phyloP scores from a whole-genome alignment of 1,284 basidiomycete species.

The Gymnopus androsaceus region DNA sequence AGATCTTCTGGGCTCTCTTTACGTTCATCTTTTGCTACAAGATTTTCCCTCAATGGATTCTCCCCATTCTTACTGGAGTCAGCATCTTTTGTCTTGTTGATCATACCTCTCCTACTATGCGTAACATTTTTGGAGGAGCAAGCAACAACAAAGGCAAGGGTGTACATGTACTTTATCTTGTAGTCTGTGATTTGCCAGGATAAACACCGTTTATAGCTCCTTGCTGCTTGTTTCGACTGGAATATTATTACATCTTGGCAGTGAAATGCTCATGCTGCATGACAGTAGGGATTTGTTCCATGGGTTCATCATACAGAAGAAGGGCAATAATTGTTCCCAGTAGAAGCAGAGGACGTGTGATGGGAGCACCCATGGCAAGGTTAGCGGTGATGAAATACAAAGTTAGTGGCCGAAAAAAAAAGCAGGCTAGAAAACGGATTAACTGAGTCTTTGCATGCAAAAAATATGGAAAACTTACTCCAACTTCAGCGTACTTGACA shows the following conservation, averaged over 20 bases:
- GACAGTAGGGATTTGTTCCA: too few species aligned
- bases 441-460: too few species aligned
- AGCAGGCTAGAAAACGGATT: too few species aligned
- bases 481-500: too few species aligned
- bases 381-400: too few species aligned
- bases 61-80: conserved; percentile 20
- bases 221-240: conserved; percentile 16
- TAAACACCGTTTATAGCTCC: background rate
- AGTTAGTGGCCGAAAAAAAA: too few species aligned
- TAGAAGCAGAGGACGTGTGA: too few species aligned
- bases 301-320: too few species aligned
- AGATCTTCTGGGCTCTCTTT: conserved; percentile 20
- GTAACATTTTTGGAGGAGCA: conserved; percentile 10
- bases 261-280: too few species aligned
- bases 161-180: conserved; percentile 5
- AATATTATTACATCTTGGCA: conserved; percentile 18
- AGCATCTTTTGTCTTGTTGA: conserved; percentile 17
- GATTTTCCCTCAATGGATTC: conserved; percentile 22
- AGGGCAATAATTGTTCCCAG: too few species aligned
- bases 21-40: conserved; percentile 19
- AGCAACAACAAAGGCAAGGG: conserved; percentile 22
- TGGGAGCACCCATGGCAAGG: too few species aligned
- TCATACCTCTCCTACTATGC: conserved; percentile 1
- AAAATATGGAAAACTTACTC: too few species aligned
- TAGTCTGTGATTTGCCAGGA: background rate